Base-by-base conservation (phyloP, 2,329 filamentous ascomycete genomes). In the Fusarium bactridioides region DNA sequence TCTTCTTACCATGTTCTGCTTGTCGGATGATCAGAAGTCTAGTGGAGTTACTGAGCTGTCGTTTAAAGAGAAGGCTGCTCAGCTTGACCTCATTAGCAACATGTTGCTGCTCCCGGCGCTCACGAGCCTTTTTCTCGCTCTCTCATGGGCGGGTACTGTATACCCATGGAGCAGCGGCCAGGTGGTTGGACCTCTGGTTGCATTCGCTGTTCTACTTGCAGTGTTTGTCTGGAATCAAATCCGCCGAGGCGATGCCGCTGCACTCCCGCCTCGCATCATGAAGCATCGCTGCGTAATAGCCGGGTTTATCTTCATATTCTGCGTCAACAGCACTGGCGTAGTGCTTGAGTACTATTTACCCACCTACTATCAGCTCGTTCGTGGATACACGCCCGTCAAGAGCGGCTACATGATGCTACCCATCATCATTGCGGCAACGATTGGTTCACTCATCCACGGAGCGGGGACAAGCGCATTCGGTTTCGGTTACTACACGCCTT, bases 101-200 rank as follows among this genome's bases (percentile, higher is more conserved):
- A 8, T 74, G 3, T 33, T 80, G 0, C 71, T 80, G 23, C 61
- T 79, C 37, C 76, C 76, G 0, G 61, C 82, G 3, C 81, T 86
- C 4, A 77, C 85, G 27, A 86, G 84, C 64, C 80, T 86, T 8
- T 76, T 87, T 0, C 75, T 87, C 8, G 84, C 84, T 1, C 77
- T 87, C 5, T 84, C 86, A 19, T 87, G 84, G 84, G 83, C 81
- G 11, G 83, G 82, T 4, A 78, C 72, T 12, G 79, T 75, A 23
- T 79, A 82, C 27, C 23, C 66, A 0, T 78, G 76, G 77, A 43
- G 38, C 4, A 73, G 67, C 10, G 74, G 72, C 2, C 54, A 68
- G n/a, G 80, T 85, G 41, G 79, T 85, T 37, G 80, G 75, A 0
- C 41, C 54, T 4, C 10, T 73, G 0, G 12, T 29, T 0, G 10